Base-by-base conservation (phyloP, 148 eudicot genomes). In the Limonium bicolor region DNA sequence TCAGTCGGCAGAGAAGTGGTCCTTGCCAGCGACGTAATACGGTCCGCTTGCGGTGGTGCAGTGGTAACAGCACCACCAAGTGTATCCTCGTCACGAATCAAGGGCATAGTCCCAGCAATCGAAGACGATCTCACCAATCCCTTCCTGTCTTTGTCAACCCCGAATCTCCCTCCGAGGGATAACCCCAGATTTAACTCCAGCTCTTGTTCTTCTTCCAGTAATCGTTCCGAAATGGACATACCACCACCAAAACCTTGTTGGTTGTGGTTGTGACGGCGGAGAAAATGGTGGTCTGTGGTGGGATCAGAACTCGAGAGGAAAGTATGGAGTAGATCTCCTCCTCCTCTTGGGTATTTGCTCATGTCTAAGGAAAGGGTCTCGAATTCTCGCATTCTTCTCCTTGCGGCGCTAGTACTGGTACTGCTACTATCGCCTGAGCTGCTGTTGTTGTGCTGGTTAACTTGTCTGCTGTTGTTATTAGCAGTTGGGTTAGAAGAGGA, bases 151-250 rank as follows among this genome's bases (percentile, higher is more conserved):
- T 72, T 83, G 46, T 88, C 87, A 3, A 84, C 75, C 20, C 97
- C 97, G 62, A 88, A 83, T 68, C 74, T 80, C 14, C 97, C 97
- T 2, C 83, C 92, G 30, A 88, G 45, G 30, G 97, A 88, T 20
- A 88, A 62, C 48, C 97, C 97, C 11, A 88, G 79, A 69, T 59
- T 84, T 50, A 88, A 34, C 38, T 79, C 86, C 14, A 64, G 45
- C 13, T 62, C 86, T 31, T 54, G 36, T 25, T 41, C 48, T 9
- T 35, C 13, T 26, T n/a, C n/a, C n/a, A n/a, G n/a, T n/a, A n/a
- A n/a, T n/a, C n/a, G n/a, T n/a, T n/a, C n/a, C n/a, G n/a, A n/a
- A n/a, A n/a, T n/a, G n/a, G n/a, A n/a, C n/a, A n/a, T n/a, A n/a
- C n/a, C n/a, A n/a, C n/a, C n/a, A n/a, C n/a, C n/a, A n/a, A n/a